These are phyloP conservation scores for Diddensiella santjacobensis DNA, from an alignment of 805 yeast genomes.

Conservation along the genomic window DNA sequence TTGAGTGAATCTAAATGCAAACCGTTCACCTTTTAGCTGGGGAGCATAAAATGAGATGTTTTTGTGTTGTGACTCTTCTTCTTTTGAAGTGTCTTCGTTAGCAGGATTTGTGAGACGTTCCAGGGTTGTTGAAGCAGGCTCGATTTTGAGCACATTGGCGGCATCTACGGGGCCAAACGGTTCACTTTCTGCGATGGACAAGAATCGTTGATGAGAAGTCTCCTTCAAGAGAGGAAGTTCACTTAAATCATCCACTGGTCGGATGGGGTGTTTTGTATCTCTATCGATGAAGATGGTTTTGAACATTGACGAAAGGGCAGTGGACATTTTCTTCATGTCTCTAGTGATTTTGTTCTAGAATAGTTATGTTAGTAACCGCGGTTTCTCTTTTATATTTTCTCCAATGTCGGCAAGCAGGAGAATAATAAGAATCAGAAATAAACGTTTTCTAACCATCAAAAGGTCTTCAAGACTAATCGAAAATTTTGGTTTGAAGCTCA, in stretches of 20 bases:
- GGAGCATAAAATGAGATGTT: slow-evolving; percentile 48
- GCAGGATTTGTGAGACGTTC: slow-evolving; percentile 49
- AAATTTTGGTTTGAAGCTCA: slow-evolving; percentile 36
- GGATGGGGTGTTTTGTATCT: slow-evolving; percentile 28
- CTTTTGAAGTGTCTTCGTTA: slow-evolving; percentile 35
- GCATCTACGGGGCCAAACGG: slow-evolving; percentile 97
- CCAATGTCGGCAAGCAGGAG: neutral
- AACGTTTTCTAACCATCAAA: slow-evolving; percentile 47
- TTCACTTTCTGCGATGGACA: slow-evolving; percentile 88
- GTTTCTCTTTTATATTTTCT: neutral
- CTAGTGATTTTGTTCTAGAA: slow-evolving; percentile 45
- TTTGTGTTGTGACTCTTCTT: slow-evolving; percentile 25
- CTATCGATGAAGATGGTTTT: slow-evolving; percentile 40
- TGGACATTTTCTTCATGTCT: slow-evolving; percentile 58
- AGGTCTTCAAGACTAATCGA: slow-evolving; percentile 84
- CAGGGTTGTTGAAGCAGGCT: slow-evolving; percentile 81
- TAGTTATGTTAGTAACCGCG: slow-evolving; percentile 2
- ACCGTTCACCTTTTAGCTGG: slow-evolving; percentile 63
- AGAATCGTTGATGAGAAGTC: slow-evolving; percentile 74
- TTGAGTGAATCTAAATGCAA: slow-evolving; percentile 67
- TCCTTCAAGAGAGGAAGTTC: slow-evolving; percentile 89
- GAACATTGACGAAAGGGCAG: slow-evolving; percentile 71
- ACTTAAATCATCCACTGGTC: slow-evolving; percentile 70
- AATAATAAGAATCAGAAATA: neutral
- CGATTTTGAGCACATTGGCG: slow-evolving; percentile 73